Evolutionary conservation across 768 basidiomycete species (phyloP).

Genomic region (Panus rudis): DNA sequence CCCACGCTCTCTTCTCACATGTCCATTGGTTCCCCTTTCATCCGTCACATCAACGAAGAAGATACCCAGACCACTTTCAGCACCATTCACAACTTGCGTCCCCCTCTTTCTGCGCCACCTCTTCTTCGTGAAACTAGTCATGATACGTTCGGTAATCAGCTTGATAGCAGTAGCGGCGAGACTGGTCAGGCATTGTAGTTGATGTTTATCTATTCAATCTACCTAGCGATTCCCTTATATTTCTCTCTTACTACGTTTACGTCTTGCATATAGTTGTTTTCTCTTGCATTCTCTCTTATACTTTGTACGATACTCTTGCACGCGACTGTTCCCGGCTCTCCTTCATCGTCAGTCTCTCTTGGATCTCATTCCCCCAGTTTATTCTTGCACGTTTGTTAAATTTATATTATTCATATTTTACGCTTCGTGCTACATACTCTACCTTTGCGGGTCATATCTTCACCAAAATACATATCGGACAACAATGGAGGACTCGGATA

Average conservation of each 20-base stretch:
- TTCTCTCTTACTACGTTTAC: not conserved
- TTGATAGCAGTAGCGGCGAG: conserved; percentile 15
- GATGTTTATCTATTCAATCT: not conserved
- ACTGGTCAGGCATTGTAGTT: conserved; percentile 11
- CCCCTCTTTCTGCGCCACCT: conserved; percentile 3
- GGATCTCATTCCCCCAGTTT: not conserved
- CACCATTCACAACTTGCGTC: conserved; percentile 7
- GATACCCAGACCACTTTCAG: conserved; percentile 10
- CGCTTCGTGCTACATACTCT: conserved; percentile 4
- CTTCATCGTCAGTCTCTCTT: not conserved
- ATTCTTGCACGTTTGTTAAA: not conserved
- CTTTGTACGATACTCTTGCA: not conserved
- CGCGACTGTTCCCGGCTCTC: not conserved
- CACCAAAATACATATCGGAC: not conserved
- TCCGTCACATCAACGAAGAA: conserved; percentile 34
- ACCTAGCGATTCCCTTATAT: not conserved
- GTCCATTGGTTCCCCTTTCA: conserved; percentile 29
- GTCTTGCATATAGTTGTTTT: not conserved
- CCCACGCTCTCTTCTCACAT: conserved; percentile 34
- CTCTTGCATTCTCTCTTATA: not conserved
- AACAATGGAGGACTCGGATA: not conserved
- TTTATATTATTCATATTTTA: conserved; percentile 7
- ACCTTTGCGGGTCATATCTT: conserved; percentile 2
- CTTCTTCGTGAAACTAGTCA: conserved; percentile 17
- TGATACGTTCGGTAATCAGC: conserved; percentile 20